These are phyloP conservation scores for Passiflora organensis DNA, from an alignment of 345 rosid species.

Conservation along the genomic window DNA sequence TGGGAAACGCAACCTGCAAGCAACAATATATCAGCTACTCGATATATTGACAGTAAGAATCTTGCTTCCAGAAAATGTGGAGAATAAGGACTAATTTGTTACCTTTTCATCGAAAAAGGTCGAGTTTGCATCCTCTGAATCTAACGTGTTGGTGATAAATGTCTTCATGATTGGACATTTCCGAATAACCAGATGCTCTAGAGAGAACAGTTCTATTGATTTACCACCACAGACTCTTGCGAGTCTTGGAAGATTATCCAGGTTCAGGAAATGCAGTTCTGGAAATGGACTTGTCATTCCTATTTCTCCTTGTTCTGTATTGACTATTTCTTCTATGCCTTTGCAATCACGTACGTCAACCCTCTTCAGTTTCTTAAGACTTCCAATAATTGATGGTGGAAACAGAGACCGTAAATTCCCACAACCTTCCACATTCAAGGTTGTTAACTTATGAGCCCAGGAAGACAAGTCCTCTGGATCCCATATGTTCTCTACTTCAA, in stretches of 20 bases:
- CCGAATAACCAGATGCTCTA: neutral
- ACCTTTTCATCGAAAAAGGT: no score
- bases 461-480: no score
- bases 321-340: neutral
- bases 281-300: neutral
- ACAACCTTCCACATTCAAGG: neutral
- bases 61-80: no score
- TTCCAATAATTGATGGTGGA: neutral
- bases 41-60: no score
- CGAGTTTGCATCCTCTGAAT: no score
- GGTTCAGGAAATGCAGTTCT: neutral
- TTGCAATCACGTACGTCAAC: slow-evolving; percentile 4
- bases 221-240: neutral
- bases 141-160: no score
- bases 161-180: slow-evolving; percentile 2
- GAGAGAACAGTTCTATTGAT: slow-evolving; percentile 1
- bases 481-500: slow-evolving; percentile 11
- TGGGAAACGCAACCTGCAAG: no score
- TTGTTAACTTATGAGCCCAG: slow-evolving; percentile 1
- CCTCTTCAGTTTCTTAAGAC: slow-evolving; percentile 1
- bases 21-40: no score
- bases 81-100: no score
- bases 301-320: no score
- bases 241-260: slow-evolving; percentile 4
- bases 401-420: slow-evolving; percentile 9